Evolutionary conservation across 2,329 filamentous ascomycete genomes (phyloP), one percentile per base, ranked within the genome.

Genomic region (Paradendryphiella salina): DNA sequence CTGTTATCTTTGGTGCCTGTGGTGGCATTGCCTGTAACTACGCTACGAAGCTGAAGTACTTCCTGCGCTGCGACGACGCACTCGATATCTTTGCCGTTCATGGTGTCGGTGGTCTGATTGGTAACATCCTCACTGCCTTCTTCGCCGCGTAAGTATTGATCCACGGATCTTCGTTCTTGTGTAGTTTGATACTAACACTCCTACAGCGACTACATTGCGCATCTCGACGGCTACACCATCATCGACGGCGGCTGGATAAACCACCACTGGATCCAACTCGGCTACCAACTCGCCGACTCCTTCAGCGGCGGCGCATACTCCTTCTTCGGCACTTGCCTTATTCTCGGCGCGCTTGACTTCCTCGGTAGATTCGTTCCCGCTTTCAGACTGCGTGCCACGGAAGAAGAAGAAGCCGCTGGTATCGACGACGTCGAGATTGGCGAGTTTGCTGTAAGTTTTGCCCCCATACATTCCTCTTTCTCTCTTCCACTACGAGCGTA

Each of bases 381-480:
- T 10, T 78, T 95, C 32, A 83, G 83, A 50, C 84, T 96, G 36
- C 88, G 90, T 41, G 86, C 85, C 0, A 80, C 77, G 11, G 86
- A 90, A 61, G 87, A 94, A 57, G 87, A 89, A 31, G 90, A 96
- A 73, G 85, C 91, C 43, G 78, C 90, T 34, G 90, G 90, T 60
- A 91, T 95, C 53, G 90, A 96, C 65, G 91, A 96, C 65, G 86
- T 88, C 18, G 90, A 96, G 75, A 89, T 96, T 66, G 91, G 91
- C 71, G 91, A 96, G 77, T 96, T 94, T 71, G 91, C 90, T n/a
- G 80, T 82, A 78, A 71, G 80, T 77, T 10, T 18, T 26, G 21
- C 5, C 21, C 21, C 23, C 6, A n/a, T n/a, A n/a, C n/a, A n/a
- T 26, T 26, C 1, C 5, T 9, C 23, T 3, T 9, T 32, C 17